Base-by-base conservation (phyloP, 2,329 filamentous ascomycete genomes). In the Botrytis medusae region DNA sequence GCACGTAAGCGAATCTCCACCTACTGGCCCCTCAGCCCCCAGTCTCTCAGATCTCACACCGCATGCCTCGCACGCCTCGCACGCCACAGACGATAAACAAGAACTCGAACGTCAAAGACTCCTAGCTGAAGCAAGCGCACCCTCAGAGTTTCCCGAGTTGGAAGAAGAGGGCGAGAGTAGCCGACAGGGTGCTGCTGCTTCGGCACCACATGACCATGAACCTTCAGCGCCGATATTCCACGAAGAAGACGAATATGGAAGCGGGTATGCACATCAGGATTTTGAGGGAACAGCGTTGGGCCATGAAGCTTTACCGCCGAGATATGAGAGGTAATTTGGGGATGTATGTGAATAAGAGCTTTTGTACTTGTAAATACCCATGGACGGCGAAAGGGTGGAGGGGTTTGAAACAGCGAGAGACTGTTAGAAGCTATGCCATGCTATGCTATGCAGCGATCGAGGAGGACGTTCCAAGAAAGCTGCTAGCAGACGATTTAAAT, bases 71-170 rank as follows among this genome's bases (percentile, higher is more conserved):
- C 48, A 67, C 73, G 69, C 73, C 74, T 74, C 74, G 14, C 76
- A 80, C 63, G 63, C 79, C 73, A 77, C 81, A 22, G 93, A 96
- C 72, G 95, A 93, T 78, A 93, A 93, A 79, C 87, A 89, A 78
- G 91, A 93, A 79, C 81, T 92, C 20, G 90, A 92, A 78, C 84
- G 87, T 42, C 86, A 82, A 74, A 83, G 87, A 67, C 79, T 90
- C 22, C 80, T 88, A 74, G 82, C 83, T 65, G 84, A 88, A 78
- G 85, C 85, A 6, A 89, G 87, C 77, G 85, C 86, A 3, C 88
- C 88, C 5, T 82, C 83, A 1, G 80, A 83, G 32, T 87, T 89
- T 62, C 87, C 87, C 0, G 85, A 86, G 8, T 88, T 90, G 67
- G 74, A 80, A 64, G 72, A 81, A 75, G 76, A 81, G 54, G 80